Evolutionary conservation across 2,329 filamentous ascomycete genomes (phyloP).

Genomic region (Fusarium sp.): DNA sequence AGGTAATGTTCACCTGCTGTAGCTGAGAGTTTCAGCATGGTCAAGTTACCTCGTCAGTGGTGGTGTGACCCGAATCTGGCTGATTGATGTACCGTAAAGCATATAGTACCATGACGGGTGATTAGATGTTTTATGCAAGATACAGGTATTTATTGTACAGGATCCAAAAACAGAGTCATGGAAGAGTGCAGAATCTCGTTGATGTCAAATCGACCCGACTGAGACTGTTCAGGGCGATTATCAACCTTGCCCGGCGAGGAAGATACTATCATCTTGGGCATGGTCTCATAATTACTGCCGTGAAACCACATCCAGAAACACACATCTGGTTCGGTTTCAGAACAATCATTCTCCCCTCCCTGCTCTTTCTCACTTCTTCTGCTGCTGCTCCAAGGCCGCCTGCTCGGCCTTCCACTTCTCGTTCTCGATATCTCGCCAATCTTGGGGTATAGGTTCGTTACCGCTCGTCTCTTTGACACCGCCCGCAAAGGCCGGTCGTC

Average conservation of each 20-base stretch:
- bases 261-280: background rate
- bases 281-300: slow-evolving; percentile 2
- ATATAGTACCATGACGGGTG: background rate
- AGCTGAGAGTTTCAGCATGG: background rate
- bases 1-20: slow-evolving; percentile 13
- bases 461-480: slow-evolving; percentile 72
- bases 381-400: slow-evolving; percentile 42
- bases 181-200: background rate
- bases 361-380: slow-evolving; percentile 36
- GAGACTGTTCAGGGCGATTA: background rate
- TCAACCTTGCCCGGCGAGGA: background rate
- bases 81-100: background rate
- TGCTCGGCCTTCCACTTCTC: slow-evolving; percentile 60
- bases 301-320: background rate
- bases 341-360: background rate
- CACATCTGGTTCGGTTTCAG: slow-evolving; percentile 1
- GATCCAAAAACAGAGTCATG: background rate
- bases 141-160: slow-evolving; percentile 21
- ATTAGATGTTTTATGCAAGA: slow-evolving; percentile 1
- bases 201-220: background rate
- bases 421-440: slow-evolving; percentile 73
- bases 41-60: background rate
- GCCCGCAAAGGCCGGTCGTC: slow-evolving; percentile 73
- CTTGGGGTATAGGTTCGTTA: slow-evolving; percentile 67
- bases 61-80: background rate